Evolutionary conservation across 129 eudicot species (phyloP), one percentile per base, ranked within the genome.

Genomic region (Chrysanthemum lavandulifolium): DNA sequence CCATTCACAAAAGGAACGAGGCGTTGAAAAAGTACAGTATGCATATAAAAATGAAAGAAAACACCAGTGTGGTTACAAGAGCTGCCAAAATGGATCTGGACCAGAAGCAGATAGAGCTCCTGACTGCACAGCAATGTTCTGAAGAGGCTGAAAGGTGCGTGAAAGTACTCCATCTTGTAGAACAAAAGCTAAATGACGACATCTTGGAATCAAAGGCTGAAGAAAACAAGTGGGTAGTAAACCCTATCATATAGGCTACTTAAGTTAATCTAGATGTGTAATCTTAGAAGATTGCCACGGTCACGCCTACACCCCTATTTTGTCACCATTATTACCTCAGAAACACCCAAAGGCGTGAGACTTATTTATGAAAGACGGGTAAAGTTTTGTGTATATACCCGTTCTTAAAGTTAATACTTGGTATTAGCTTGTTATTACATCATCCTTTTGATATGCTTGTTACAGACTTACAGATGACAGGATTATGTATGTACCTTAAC

Each of bases 201-300:
- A 55, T 83, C 3, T 23, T 54, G 69, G 68, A 70, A 21, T 51
- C n/a, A 8, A 80, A 75, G 74, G 77, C 81, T 2, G 54, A 75
- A 66, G 69, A 61, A 43, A 14, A 27, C 13, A 67, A 56, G 16
- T 79, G 61, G 78, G 60, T 10, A 61, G 74, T 40, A 69, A 51
- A 27, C 33, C 31, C 36, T 5, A 14, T 73, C 52, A 5, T 62
- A 29, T 63, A 73, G 62, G 61, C 51, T 25, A n/a, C 29, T 18
- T 47, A 50, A 48, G 36, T 55, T 5, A 58, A 2, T 9, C 25
- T 57, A 57, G 65, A 56, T 70, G 19, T 56, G 12, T 55, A 70
- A 31, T n/a, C 11, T n/a, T 8, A 27, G 10, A 29, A 45, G n/a
- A n/a, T n/a, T n/a, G n/a, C n/a, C n/a, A n/a, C 2, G 72, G 40